phyloP scores from a whole-genome alignment of 1,139 yeast species.

The Kodamaea sp. region DNA sequence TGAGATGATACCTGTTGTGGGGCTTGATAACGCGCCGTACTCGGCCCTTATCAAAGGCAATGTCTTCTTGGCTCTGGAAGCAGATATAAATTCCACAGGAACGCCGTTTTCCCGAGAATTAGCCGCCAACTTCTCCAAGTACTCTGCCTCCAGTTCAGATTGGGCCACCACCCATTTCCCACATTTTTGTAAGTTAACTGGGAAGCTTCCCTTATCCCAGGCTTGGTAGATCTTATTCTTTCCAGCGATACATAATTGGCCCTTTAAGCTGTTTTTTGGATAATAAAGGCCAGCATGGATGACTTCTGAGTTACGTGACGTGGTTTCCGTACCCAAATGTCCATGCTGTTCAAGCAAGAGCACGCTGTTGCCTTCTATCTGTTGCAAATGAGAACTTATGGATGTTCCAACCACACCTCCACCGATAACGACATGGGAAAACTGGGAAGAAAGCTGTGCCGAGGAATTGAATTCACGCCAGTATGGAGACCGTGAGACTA shows the following conservation, averaged over 20 bases:
- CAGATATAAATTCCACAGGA: slow-evolving; percentile 58
- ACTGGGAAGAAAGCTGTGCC: slow-evolving; percentile 41
- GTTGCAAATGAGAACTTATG: slow-evolving; percentile 68
- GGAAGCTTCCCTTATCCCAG: slow-evolving; percentile 43
- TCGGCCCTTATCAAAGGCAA: slow-evolving; percentile 72
- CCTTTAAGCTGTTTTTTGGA: slow-evolving; percentile 67
- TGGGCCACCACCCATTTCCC: slow-evolving; percentile 94
- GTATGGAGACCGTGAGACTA: too few species aligned
- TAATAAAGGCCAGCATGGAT: slow-evolving; percentile 90
- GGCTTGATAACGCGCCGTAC: slow-evolving; percentile 68
- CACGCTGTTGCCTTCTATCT: slow-evolving; percentile 46
- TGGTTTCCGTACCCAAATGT: slow-evolving; percentile 73
- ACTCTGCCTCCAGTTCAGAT: slow-evolving; percentile 59
- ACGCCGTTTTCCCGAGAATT: slow-evolving; percentile 54
- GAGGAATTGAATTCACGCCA: slow-evolving; percentile 1
- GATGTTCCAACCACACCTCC: slow-evolving; percentile 90
- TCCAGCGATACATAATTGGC: slow-evolving; percentile 72
- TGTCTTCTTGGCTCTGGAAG: slow-evolving; percentile 38
- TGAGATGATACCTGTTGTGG: slow-evolving; percentile 81
- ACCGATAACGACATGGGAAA: slow-evolving; percentile 80
- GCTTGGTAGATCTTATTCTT: slow-evolving; percentile 62
- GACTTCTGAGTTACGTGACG: slow-evolving; percentile 87
- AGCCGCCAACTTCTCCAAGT: slow-evolving; percentile 52
- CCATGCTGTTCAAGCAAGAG: slow-evolving; percentile 69
- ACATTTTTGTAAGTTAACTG: slow-evolving; percentile 59